Evolutionary conservation across 306 rosid species (phyloP).

Genomic region (Cercis canadensis): DNA sequence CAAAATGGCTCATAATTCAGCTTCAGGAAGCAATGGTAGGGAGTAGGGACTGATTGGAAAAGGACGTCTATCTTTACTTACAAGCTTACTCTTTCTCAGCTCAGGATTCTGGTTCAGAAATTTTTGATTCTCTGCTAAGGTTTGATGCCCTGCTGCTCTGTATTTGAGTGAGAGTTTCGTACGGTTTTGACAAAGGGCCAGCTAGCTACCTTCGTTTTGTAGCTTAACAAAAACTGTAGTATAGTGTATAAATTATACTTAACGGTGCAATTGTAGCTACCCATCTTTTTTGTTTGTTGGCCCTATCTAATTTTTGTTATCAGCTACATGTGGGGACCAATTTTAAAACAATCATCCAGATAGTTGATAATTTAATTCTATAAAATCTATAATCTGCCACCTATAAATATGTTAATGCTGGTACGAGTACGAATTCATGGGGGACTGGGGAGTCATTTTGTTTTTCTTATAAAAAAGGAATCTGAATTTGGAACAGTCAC

Average conservation of each 20-base stretch:
- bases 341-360: conserved; percentile 35
- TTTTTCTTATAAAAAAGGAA: background rate
- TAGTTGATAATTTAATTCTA: conserved; percentile 24
- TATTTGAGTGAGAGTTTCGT: conserved; percentile 47
- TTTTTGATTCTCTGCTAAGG: conserved; percentile 46
- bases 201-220: conserved; percentile 41
- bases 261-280: too few species aligned
- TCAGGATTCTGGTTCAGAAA: conserved; percentile 32
- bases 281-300: too few species aligned
- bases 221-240: background rate
- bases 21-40: too few species aligned
- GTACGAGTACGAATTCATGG: conserved; percentile 29
- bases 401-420: background rate
- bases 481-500: background rate
- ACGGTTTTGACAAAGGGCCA: conserved; percentile 44
- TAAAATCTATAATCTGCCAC: conserved; percentile 37
- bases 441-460: too few species aligned
- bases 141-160: conserved; percentile 34
- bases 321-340: conserved; percentile 40
- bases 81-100: conserved; percentile 13
- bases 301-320: conserved; percentile 26
- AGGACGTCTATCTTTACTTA: background rate
- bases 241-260: too few species aligned
- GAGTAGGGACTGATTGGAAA: background rate
- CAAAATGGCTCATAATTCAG: conserved; percentile 20